Percentiles rank a stretch among this genome's conserved stretches.
phyloP scores from a whole-genome alignment of 495 filamentous ascomycete genomes.

The Parachaetomium inaequale region DNA sequence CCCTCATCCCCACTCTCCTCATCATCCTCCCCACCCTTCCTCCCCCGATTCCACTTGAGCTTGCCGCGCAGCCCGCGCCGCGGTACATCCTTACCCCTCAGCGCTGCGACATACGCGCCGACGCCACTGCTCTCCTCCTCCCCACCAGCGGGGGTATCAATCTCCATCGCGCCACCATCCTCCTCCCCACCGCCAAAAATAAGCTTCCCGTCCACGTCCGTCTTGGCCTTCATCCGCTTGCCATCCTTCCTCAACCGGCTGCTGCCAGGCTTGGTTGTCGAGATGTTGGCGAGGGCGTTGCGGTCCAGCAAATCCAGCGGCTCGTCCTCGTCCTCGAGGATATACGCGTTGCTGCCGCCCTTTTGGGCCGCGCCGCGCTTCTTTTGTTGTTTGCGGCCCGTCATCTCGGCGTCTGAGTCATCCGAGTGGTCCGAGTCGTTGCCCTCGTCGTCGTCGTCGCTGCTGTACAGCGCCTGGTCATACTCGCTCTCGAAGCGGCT shows the following conservation, averaged over 20 bases:
- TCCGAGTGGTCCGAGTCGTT: constrained; percentile 49
- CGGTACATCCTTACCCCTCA: constrained; percentile 77
- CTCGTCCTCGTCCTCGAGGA: constrained; percentile 88
- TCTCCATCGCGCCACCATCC: constrained; percentile 55
- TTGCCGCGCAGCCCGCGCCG: constrained; percentile 77
- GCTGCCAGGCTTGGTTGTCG: constrained; percentile 79
- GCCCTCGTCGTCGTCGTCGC: constrained; percentile 37
- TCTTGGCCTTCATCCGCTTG: constrained; percentile 61
- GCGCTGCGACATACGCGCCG: constrained; percentile 87
- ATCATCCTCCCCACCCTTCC: constrained; percentile 52
- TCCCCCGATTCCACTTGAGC: constrained; percentile 78
- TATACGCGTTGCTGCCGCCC: constrained; percentile 64
- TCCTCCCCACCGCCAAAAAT: constrained; percentile 62
- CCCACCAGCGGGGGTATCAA: constrained; percentile 49
- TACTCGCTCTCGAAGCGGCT: constrained; percentile 82
- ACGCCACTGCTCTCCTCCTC: constrained; percentile 57
- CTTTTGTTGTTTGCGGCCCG: constrained; percentile 40
- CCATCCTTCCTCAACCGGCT: constrained; percentile 52
- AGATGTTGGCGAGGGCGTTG: constrained; percentile 86
- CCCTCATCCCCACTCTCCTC: constrained; percentile 67
- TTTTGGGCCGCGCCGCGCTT: constrained; percentile 47
- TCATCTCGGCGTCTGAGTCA: constrained; percentile 61
- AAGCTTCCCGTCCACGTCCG: constrained; percentile 83
- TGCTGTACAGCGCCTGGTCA: constrained; percentile 91
- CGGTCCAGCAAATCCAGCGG: constrained; percentile 89